These are phyloP conservation scores for Arabidopsis suecica DNA, from an alignment of 345 rosid species.

Conservation along the genomic window DNA sequence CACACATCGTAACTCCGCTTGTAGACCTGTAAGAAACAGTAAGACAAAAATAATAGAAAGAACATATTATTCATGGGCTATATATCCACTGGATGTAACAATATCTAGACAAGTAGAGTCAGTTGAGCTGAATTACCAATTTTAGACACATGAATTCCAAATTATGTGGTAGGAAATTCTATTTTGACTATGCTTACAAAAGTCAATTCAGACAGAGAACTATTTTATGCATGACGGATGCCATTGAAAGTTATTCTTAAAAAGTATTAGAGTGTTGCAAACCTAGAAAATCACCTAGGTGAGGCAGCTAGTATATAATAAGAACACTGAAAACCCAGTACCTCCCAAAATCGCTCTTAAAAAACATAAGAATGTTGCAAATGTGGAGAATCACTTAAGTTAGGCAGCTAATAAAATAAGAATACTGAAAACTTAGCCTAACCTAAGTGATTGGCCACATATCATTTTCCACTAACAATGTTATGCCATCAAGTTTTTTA, in stretches of 20 bases:
- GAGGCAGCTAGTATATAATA: constrained; percentile 14
- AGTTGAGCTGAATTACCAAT: constrained; percentile 12
- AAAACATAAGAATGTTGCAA: constrained; percentile 2
- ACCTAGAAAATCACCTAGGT: constrained; percentile 6
- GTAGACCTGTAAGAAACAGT: constrained; percentile 67
- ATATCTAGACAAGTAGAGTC: constrained; percentile 8
- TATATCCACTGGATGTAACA: constrained; percentile 20
- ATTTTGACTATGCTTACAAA: background rate
- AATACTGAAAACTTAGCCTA: constrained; percentile 6
- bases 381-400: constrained; percentile 16
- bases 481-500: constrained; percentile 17
- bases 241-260: constrained; percentile 10
- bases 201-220: constrained; percentile 12
- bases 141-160: constrained; percentile 20
- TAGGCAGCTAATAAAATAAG: constrained; percentile 15
- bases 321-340: constrained; percentile 13
- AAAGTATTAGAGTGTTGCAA: background rate
- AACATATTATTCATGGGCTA: background rate
- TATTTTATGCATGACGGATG: constrained; percentile 13
- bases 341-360: constrained; percentile 4
- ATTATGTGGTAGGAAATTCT: constrained; percentile 2
- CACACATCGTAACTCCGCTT: constrained; percentile 84
- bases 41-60: constrained; percentile 21
- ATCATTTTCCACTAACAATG: constrained; percentile 21
- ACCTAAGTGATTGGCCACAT: constrained; percentile 6